Evolutionary conservation across 768 basidiomycete genomes (phyloP), one percentile per base, ranked within the genome.

Genomic region (Russula sp.): DNA sequence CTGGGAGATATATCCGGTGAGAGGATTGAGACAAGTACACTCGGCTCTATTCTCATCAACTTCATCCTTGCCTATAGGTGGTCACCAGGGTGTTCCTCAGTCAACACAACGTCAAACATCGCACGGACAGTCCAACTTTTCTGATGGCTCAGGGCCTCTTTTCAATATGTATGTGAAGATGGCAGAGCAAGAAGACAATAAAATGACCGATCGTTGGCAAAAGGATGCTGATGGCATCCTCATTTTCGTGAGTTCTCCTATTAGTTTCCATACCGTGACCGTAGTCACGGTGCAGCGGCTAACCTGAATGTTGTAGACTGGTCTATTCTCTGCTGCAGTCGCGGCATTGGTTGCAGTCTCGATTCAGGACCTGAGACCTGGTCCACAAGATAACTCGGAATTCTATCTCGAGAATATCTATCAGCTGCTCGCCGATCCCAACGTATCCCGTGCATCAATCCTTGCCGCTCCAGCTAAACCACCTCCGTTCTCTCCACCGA

Each of bases 181-280:
- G 22, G 57, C 66, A 18, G 20, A 55, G 14, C 44, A 57, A 40
- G 56, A 66, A 13, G 65, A 68, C 57, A 52, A 51, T 10, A 45
- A n/a, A 49, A 20, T 68, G 53, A 27, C 27, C 7, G 66, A 67
- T 9, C 40, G 61, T 14, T 67, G 57, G 44, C 57, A 62, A 44
- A 57, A 18, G 22, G 59, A 65, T 42, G 56, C 64, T 31, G 66
- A 67, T 34, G 66, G 61, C 3, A 67, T 59, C 55, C 53, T 68
- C 3, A 37, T 68, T 22, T 68, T 68, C 20, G 67, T 68, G 37
- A 48, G 67, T 45, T 10, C n/a, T 34, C 39, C 3, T n/a, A 35
- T 31, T 18, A 50, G n/a, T 1, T 4, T 40, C 45, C 18, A 18
- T 3, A 14, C 7, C 2, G 27, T 2, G 3, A 14, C 7, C 2